Conservation (phyloP, 1,284 basidiomycete species). For the Ceratobasidium theobromae region DNA sequence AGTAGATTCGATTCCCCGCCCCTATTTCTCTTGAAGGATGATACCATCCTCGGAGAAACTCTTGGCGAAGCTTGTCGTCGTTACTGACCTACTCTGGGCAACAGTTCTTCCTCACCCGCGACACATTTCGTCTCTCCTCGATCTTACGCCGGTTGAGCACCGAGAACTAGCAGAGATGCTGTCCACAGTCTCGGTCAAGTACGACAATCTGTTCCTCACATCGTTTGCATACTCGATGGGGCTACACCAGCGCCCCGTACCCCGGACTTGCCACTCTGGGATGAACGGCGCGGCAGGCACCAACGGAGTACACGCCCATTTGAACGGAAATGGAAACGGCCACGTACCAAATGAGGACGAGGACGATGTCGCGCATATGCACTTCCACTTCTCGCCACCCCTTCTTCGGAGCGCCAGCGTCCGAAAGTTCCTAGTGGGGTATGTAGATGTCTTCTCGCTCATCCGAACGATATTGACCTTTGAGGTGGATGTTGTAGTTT, state of each 20-base stretch:
- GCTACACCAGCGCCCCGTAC: constrained; percentile 77
- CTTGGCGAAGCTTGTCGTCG: constrained; percentile 1
- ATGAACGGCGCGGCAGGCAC: neutral
- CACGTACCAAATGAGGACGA: constrained; percentile 43
- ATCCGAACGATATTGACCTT: neutral
- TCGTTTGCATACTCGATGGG: constrained; percentile 98
- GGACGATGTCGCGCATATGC: constrained; percentile 68
- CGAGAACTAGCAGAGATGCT: constrained; percentile 65
- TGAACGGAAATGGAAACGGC: constrained; percentile 4
- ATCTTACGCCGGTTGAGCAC: constrained; percentile 65
- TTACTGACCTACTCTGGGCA: neutral
- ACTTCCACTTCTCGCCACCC: constrained; percentile 89
- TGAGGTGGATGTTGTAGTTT: constrained; percentile 56
- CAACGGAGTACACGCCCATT: constrained; percentile 8
- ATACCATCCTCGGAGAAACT: constrained; percentile 22
- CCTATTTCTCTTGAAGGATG: neutral
- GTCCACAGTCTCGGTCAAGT: constrained; percentile 67
- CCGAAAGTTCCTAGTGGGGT: constrained; percentile 91
- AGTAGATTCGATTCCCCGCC: constrained; percentile 38
- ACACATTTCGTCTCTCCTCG: constrained; percentile 69
- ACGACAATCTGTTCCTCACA: constrained; percentile 83
- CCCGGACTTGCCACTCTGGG: constrained; percentile 38
- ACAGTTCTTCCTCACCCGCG: constrained; percentile 76
- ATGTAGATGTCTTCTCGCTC: constrained; percentile 41
- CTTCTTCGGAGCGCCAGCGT: constrained; percentile 80